Base-by-base conservation (phyloP, 2,329 filamentous ascomycete species). In the Penicillium sp. region DNA sequence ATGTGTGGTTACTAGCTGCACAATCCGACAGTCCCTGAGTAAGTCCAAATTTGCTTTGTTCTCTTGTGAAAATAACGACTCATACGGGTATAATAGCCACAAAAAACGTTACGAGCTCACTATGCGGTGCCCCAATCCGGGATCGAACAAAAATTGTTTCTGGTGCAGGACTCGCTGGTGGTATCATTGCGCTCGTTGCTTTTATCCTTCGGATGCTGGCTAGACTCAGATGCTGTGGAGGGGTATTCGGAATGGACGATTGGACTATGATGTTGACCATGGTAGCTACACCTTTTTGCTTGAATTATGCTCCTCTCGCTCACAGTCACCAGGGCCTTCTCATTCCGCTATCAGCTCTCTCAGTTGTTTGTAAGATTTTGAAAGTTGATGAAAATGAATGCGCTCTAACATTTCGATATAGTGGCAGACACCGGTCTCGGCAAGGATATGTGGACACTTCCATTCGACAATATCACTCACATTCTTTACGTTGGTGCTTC, bases 381-480 rank as follows among this genome's bases (percentile, higher is more conserved):
- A 5, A 10, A 5, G 4, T 18, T 13, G 18, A 11, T 18, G 16
- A 2, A 4, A 2, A 22, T 13, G 8, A 4, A 2, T 4, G 18
- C 21, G 4, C 5, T 27, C 60, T 60, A 32, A 62, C 46, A 10
- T 18, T 45, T n/a, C 8, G 43, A n/a, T 52, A 34, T 61, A 74
- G 75, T 80, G 49, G 66, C 71, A 10, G 52, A 74, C 9, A 54
- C 67, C 40, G 78, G 77, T 2, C 67, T 79, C 5, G 77, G 78
- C 8, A 67, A 64, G 24, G 76, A 80, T 53, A 75, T 79, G 58
- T 80, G 78, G 77, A 74, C 69, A 31, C 64, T 80, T 4, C 64
- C 71, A 1, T 72, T 73, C 32, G 66, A 77, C n/a, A 63, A 77
- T 38, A 73, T 80, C 50, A 79, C 76, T 1, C 51, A 67, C 3